Conservation (phyloP, 257 asterid species). For the Salvia rosmarinus region DNA sequence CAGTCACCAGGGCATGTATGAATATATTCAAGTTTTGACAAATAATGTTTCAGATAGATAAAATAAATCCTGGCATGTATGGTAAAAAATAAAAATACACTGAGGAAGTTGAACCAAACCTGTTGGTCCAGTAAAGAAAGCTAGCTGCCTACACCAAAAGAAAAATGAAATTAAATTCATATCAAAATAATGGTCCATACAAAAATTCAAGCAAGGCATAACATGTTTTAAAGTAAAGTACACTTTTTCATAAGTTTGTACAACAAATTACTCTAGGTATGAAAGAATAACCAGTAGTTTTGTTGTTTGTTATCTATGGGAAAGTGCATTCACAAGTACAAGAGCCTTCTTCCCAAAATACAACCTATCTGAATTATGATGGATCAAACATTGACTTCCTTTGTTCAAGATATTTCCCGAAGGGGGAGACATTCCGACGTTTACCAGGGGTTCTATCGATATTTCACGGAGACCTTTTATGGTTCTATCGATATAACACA, state of each 20-base stretch:
- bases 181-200: neutral
- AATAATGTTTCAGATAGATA: conserved; percentile 11
- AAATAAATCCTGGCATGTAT: neutral
- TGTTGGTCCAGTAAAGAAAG: conserved; percentile 80
- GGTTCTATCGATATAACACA: too few species aligned
- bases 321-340: too few species aligned
- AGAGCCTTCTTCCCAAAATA: too few species aligned
- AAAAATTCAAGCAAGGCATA: neutral
- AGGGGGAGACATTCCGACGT: too few species aligned
- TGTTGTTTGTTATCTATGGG: neutral
- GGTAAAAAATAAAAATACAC: neutral
- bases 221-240: neutral
- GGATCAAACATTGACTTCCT: too few species aligned
- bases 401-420: too few species aligned
- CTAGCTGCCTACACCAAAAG: conserved; percentile 67
- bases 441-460: too few species aligned
- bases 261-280: neutral
- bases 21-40: neutral
- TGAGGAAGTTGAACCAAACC: conserved; percentile 42
- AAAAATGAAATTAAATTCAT: conserved; percentile 28
- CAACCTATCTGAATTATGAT: too few species aligned
- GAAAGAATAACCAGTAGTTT: neutral
- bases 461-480: too few species aligned
- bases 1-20: conserved; percentile 2
- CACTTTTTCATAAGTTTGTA: neutral